Conservation (phyloP, 2,329 filamentous ascomycete genomes). For the Colletotrichum zoysiae region DNA sequence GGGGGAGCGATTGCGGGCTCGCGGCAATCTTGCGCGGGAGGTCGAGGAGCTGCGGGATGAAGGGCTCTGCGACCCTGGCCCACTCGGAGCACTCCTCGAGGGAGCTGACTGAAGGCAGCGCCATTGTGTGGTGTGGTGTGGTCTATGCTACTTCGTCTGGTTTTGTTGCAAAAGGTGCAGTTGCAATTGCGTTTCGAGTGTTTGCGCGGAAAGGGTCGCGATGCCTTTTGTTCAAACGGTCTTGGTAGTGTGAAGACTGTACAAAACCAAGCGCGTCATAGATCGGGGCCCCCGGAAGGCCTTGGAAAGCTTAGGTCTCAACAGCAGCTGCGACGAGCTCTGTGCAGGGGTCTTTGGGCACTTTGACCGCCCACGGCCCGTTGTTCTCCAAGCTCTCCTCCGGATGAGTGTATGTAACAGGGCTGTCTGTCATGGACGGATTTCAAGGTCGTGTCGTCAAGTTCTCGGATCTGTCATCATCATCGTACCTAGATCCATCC, state of each 20-base stretch:
- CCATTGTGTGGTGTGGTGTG: slow-evolving; percentile 61
- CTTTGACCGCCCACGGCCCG: slow-evolving; percentile 21
- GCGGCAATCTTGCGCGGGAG: slow-evolving; percentile 75
- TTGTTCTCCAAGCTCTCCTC: not conserved
- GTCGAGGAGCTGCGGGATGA: slow-evolving; percentile 75
- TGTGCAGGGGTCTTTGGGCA: slow-evolving; percentile 29
- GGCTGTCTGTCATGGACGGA: not conserved
- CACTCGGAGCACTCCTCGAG: slow-evolving; percentile 83
- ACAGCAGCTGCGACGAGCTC: not conserved
- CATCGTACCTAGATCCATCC: slow-evolving; percentile 1
- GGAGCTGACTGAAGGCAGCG: slow-evolving; percentile 77
- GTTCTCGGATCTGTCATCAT: not conserved
- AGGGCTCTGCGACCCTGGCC: slow-evolving; percentile 80
- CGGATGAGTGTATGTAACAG: not conserved
- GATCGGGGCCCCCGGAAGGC: not conserved
- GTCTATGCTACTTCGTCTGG: not conserved
- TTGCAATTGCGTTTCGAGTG: not conserved
- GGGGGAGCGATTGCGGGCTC: slow-evolving; percentile 71
- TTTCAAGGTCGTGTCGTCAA: not conserved
- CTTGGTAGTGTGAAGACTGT: slow-evolving; percentile 12
- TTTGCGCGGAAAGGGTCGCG: not conserved
- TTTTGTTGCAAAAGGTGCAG: not conserved
- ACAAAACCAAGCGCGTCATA: slow-evolving; percentile 40
- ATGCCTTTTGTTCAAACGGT: not conserved
- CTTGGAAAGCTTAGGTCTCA: slow-evolving; percentile 12